These are phyloP conservation scores for Gastrodia elata DNA, from an alignment of 106 monocot genomes.

Conservation along the genomic window DNA sequence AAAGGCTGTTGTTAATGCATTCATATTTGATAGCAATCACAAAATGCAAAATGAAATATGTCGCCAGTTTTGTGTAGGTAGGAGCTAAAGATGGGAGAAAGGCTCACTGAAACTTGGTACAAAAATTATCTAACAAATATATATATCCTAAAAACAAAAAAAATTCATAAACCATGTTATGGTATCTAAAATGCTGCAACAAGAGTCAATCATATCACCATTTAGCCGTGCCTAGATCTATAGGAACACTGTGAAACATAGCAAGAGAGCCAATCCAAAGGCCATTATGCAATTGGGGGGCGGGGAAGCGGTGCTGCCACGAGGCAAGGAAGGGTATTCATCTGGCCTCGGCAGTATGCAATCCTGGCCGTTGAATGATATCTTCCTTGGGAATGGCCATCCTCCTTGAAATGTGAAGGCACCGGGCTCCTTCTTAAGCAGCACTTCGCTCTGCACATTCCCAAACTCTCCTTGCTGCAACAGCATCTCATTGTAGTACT, in stretches of 20 bases:
- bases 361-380: constrained; percentile 66
- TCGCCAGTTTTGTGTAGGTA: too few species aligned
- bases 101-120: too few species aligned
- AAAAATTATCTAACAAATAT: too few species aligned
- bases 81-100: too few species aligned
- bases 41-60: too few species aligned
- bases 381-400: constrained; percentile 69
- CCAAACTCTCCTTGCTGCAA: constrained; percentile 43
- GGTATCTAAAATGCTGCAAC: too few species aligned
- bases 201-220: too few species aligned
- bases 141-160: too few species aligned
- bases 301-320: constrained; percentile 4
- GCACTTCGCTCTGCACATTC: constrained; percentile 79
- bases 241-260: neutral
- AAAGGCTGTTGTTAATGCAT: too few species aligned
- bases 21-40: too few species aligned
- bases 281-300: neutral
- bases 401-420: constrained; percentile 61
- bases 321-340: constrained; percentile 50
- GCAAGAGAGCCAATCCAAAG: neutral
- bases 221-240: constrained; percentile 13
- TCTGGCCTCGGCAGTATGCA: constrained; percentile 78
- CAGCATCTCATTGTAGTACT: constrained; percentile 76
- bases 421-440: constrained; percentile 39
- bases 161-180: too few species aligned